Evolutionary conservation across 345 rosid genomes (phyloP), one percentile per base, ranked within the genome.

Genomic region (Dovyalis caffra): DNA sequence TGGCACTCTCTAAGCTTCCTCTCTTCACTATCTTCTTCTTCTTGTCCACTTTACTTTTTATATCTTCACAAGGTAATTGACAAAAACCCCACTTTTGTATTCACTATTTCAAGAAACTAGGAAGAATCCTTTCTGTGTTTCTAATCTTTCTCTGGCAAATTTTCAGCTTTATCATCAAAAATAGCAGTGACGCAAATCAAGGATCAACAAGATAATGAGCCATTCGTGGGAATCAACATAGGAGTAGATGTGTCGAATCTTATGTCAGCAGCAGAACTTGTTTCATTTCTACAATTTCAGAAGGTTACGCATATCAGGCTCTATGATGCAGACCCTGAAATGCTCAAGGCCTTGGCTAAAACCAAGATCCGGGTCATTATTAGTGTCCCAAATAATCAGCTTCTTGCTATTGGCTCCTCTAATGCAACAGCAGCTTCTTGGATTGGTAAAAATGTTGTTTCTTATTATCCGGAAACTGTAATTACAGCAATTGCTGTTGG

Each of bases 311-410:
- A 95, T 40, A 71, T 95, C 57, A 83, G 97, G 28, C 78, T 95
- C 10, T 95, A 90, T 76, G 99, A 93, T 78, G 95, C 97, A 21
- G 86, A 91, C 78, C 91, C 88, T 9, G 96, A 90, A 37, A 79
- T 91, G 32, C 97, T 95, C 71, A 88, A 84, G 64, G 89, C 98
- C 32, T 79, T 95, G 78, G 81, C 98, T 2, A 89, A 86, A 79
- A 91, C 99, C 78, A 91, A 93, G 91, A 93, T 95, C 80, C 87
- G 88, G 70, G 97, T 93, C 78, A 87, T 93, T 29, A 80, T 91
- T 77, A 89, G 96, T 23, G 96, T 95, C 25, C 99, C 99, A 8
- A 95, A 95, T 80, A 93, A 95, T 62, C 98, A 95, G 87, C 88
- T 95, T 67, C 92, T 93, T 51, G 99, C 97, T 3, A 89, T 95